Evolutionary conservation across 2,329 filamentous ascomycete species (phyloP).

Genomic region (Ophiostoma perfectum): DNA sequence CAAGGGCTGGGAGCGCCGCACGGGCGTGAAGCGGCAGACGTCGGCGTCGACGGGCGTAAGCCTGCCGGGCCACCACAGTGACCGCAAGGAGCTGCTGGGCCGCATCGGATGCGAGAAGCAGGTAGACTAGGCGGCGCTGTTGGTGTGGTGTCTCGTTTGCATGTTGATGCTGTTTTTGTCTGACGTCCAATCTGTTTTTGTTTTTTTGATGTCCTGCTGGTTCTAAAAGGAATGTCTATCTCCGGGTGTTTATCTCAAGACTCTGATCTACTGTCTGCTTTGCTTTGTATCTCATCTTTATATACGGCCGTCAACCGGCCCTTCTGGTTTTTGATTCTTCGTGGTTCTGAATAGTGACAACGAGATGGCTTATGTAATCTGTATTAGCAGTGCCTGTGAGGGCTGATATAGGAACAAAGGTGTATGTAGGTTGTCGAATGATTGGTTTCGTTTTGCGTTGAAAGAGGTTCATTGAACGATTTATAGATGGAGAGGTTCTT

Average conservation of each 20-base stretch:
- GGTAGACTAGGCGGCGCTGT: conserved; percentile 39
- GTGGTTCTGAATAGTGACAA: no score
- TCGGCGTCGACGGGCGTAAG: conserved; percentile 55
- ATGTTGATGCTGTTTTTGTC: neutral
- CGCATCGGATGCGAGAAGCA: conserved; percentile 80
- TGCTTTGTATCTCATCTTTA: neutral
- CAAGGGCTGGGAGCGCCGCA: conserved; percentile 55
- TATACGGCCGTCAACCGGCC: no score
- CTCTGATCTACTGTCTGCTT: conserved; percentile 9
- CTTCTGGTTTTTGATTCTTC: no score
- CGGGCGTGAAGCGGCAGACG: conserved; percentile 48
- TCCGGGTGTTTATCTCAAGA: conserved; percentile 2
- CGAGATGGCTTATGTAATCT: no score
- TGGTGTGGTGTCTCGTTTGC: neutral
- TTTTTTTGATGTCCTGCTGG: conserved; percentile 11
- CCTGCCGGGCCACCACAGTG: conserved; percentile 64
- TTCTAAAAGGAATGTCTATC: conserved; percentile 11
- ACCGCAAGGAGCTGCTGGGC: conserved; percentile 74
- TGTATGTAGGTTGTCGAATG: no score
- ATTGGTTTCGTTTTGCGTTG: no score
- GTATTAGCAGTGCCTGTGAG: no score
- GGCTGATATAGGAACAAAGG: no score
- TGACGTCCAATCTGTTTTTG: neutral
- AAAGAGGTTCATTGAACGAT: no score
- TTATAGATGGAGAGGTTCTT: no score